Percentiles rank a stretch among this genome's conserved stretches.
Conservation (phyloP, 306 rosid genomes). For the Prinsepia uniflora region DNA sequence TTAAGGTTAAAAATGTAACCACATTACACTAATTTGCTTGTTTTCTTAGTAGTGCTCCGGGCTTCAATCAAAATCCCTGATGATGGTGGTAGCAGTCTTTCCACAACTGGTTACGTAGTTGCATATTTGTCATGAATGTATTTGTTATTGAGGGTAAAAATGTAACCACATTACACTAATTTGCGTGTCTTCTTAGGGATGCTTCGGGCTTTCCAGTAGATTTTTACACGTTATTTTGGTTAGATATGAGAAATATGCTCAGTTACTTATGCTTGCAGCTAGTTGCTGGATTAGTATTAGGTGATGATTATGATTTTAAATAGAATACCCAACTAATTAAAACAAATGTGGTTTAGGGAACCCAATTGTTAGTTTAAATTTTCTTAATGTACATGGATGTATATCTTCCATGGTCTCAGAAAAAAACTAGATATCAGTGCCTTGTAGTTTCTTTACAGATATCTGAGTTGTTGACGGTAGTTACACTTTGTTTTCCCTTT, state of each 20-base stretch:
- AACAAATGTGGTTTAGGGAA: not conserved
- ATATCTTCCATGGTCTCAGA: not conserved
- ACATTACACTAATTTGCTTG: constrained; percentile 6
- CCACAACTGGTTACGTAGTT: too few species aligned
- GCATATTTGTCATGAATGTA: too few species aligned
- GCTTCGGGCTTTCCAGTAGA: constrained; percentile 4
- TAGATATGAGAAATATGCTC: not conserved
- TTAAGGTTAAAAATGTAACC: constrained; percentile 1
- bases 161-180: too few species aligned
- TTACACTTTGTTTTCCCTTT: not conserved
- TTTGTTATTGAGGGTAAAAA: too few species aligned
- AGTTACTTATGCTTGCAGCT: not conserved
- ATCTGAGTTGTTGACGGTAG: not conserved
- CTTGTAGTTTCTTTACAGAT: not conserved
- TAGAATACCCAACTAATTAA: too few species aligned
- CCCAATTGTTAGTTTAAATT: too few species aligned
- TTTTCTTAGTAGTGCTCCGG: constrained; percentile 1
- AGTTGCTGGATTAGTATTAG: not conserved
- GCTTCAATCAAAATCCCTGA: too few species aligned
- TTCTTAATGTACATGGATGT: not conserved
- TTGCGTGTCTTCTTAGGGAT: too few species aligned
- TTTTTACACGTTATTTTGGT: not conserved
- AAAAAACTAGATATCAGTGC: not conserved
- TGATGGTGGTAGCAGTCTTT: too few species aligned
- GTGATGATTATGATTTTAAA: not conserved